Evolutionary conservation across 192 early-diverging fungal genomes (phyloP), one percentile per base, ranked within the genome.

Genomic region (Funneliformis mosseae): DNA sequence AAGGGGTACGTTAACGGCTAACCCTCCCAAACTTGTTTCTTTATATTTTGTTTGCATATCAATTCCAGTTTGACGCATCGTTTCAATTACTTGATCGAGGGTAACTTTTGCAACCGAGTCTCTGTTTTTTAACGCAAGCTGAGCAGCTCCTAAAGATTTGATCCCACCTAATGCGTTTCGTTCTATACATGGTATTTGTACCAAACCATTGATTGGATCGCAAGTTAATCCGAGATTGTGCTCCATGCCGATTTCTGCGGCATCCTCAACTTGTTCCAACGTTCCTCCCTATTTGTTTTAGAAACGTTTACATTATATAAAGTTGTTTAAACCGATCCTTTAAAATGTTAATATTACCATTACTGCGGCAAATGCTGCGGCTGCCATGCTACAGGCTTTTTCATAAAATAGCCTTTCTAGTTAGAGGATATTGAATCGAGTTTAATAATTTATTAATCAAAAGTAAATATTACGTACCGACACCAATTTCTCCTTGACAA

Each of bases 41-140:
- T 98, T 98, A 89, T 98, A 98, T 85, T 98, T 98, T 68, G 88
- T 92, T 91, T 92, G 91, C 95, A 96, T 96, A 83, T 96, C 95
- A 5, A 91, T 83, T 81, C 94, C 95, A 3, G 96, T 96, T 87
- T 97, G 95, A 43, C 95, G 89, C 96, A 97, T 97, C 1, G 96
- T 96, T 84, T 96, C 95, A 82, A 97, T 97, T 42, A 96, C 96
- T 84, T 97, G 95, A 81, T 97, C 96, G 38, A 97, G 88, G n/a
- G 94, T 94, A 18, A 98, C 97, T 28, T 94, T 83, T 96, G 96
- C 59, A 87, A 87, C 25, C 97, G 50, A 55, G 0, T 45, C 96
- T 78, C 96, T 95, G n/a, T 96, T 96, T 78, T 97, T 96, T 60
- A 98, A 87, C 7, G 97, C 96, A 80, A 98, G 86, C 84, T 98